Evolutionary conservation across 2,329 filamentous ascomycete genomes (phyloP), one percentile per base, ranked within the genome.

Genomic region (Ascochyta pisi): DNA sequence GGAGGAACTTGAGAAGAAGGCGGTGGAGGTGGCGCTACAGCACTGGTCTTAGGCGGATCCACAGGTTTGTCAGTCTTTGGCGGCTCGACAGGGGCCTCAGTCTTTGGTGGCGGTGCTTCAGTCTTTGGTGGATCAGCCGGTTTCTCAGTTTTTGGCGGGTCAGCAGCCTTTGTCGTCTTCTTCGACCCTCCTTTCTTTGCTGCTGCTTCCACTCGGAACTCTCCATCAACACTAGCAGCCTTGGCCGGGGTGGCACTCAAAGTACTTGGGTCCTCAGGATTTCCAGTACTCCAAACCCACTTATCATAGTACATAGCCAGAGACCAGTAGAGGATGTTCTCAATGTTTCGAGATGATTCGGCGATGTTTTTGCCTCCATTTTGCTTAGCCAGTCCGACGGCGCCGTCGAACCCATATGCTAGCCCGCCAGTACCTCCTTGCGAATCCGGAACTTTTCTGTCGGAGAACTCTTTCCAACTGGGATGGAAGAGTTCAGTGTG

Each of bases 321-420:
- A 1, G 41, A 56, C 56, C 56, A 59, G 23, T 59, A 59, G 13
- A 59, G 51, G 9, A 59, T 59, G 13, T 44, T 59, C n/a, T 59
- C 56, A 4, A 56, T 52, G 24, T 55, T 59, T 7, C 42, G 41
- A 31, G 56, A 55, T 3, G 56, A 54, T 16, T 44, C 42, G 5
- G 37, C 47, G 6, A 58, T 29, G 19, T 54, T 54, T 24, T 43
- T 49, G n/a, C 46, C 35, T 15, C 42, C 51, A 3, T 59, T 59
- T n/a, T 56, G 31, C 24, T 51, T 59, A 4, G 51, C 56, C 12
- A 59, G 47, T 10, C 39, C 43, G 13, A 48, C 47, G 7, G 56
- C 51, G 3, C 56, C 50, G 2, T 55, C 38, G 4, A 55, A 59
- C 0, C 51, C 51, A 5, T 51, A 55, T 15, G 56, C 56, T 15